These are phyloP conservation scores for Paramecium sonneborni DNA, from an alignment of 73 alveolate species.

Conservation along the genomic window DNA sequence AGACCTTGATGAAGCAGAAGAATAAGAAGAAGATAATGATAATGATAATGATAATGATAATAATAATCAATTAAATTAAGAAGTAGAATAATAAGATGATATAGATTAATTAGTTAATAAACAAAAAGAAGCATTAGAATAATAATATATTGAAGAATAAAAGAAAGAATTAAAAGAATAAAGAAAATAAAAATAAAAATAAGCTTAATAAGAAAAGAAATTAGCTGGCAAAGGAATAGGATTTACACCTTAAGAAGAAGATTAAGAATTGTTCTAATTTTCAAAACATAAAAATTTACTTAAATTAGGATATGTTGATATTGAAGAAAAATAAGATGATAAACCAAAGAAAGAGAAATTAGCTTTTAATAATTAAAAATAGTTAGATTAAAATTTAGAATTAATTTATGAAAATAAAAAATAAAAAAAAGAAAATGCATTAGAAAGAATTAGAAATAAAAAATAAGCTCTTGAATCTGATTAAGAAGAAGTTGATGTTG, in stretches of 20 bases:
- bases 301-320: constrained; percentile 8
- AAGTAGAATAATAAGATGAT: constrained; percentile 74
- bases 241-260: constrained; percentile 60
- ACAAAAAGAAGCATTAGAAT: constrained; percentile 54
- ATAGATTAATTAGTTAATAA: constrained; percentile 72
- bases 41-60: too few species aligned
- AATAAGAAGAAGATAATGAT: constrained; percentile 66
- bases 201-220: neutral
- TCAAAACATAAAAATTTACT: constrained; percentile 32
- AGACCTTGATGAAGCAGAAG: constrained; percentile 69
- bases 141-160: constrained; percentile 51
- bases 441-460: neutral
- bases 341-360: neutral
- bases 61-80: too few species aligned
- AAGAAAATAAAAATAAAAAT: constrained; percentile 38
- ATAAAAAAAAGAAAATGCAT: neutral
- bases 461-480: constrained; percentile 28
- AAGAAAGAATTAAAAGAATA: constrained; percentile 67
- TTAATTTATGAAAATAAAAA: constrained; percentile 9
- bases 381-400: constrained; percentile 44
- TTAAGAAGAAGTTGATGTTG: constrained; percentile 62
- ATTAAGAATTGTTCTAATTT: constrained; percentile 64
- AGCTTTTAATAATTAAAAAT: constrained; percentile 6
- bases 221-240: constrained; percentile 10
- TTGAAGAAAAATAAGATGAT: neutral